Percentiles rank a stretch among this genome's conserved stretches.
phyloP scores from a whole-genome alignment of 441 rosid species.

The Daphne laureola region DNA sequence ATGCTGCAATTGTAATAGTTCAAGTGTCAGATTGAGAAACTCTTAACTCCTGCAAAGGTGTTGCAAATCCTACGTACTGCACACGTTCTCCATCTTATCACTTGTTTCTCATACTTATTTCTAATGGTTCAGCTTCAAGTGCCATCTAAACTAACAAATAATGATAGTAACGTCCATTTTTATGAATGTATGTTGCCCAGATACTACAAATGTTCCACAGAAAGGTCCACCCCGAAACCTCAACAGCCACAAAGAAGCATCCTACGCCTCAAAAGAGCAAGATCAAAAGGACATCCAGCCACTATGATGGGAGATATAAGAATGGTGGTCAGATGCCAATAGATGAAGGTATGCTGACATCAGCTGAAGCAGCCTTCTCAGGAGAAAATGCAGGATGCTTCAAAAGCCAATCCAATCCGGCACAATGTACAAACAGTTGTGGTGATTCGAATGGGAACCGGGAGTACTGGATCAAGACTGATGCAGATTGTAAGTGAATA shows the following conservation, averaged over 20 bases:
- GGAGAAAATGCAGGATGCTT: constrained; percentile 25
- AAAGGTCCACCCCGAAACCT: constrained; percentile 77
- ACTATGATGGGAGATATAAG: constrained; percentile 21
- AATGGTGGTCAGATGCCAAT: constrained; percentile 24
- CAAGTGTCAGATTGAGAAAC: too few relatives aligned
- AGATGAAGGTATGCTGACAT: constrained; percentile 29
- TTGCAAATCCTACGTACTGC: too few relatives aligned
- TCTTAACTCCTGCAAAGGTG: too few relatives aligned
- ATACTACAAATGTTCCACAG: constrained; percentile 70
- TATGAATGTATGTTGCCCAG: constrained; percentile 24
- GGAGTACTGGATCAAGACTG: constrained; percentile 82
- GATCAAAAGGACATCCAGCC: constrained; percentile 24
- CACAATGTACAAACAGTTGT: constrained; percentile 30
- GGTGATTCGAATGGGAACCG: constrained; percentile 52
- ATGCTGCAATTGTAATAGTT: too few relatives aligned
- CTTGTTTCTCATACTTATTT: too few relatives aligned
- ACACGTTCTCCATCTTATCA: too few relatives aligned
- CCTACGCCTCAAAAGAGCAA: constrained; percentile 30
- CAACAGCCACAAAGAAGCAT: constrained; percentile 29
- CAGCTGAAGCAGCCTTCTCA: constrained; percentile 26
- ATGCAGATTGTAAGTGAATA: constrained; percentile 64
- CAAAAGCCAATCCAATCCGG: constrained; percentile 43
- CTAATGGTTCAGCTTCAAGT: too few relatives aligned
- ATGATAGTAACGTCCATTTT: too few relatives aligned
- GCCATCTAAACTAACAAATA: too few relatives aligned